A percentile compares a stretch with the other conserved stretches of the same genome.
phyloP scores from a whole-genome alignment of 2,329 filamentous ascomycete genomes.

The Aspergillus brunneoviolaceus region DNA sequence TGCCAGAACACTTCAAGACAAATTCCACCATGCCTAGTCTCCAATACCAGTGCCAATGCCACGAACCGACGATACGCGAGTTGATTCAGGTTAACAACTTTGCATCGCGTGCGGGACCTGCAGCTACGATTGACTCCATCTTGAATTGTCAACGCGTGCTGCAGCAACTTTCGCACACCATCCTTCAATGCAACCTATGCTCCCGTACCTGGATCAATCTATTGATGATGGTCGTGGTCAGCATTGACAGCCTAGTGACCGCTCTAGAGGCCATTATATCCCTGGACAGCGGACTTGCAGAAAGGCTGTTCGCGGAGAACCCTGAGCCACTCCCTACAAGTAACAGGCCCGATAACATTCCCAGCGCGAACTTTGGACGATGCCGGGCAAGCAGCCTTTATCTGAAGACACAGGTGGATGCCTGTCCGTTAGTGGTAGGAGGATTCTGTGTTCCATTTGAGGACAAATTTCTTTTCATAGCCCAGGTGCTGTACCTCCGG shows the following conservation, averaged over 20 bases:
- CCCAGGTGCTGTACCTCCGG: constrained; percentile 26
- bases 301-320: constrained; percentile 15
- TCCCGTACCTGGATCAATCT: constrained; percentile 25
- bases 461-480: constrained; percentile 29
- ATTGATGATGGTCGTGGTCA: constrained; percentile 32
- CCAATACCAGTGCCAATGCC: constrained; percentile 24
- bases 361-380: constrained; percentile 5
- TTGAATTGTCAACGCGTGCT: constrained; percentile 29
- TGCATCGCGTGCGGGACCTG: constrained; percentile 16
- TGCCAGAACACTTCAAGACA: constrained; percentile 2
- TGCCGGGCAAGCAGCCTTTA: constrained; percentile 9
- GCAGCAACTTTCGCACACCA: constrained; percentile 28
- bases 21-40: neutral
- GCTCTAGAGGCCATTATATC: constrained; percentile 25
- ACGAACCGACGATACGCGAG: constrained; percentile 25
- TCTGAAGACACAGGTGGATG: constrained; percentile 25
- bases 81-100: constrained; percentile 23
- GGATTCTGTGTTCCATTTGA: constrained; percentile 27
- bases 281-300: constrained; percentile 14
- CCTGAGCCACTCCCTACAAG: constrained; percentile 11
- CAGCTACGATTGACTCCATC: constrained; percentile 27
- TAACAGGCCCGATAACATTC: constrained; percentile 3
- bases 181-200: constrained; percentile 31
- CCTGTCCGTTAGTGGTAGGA: constrained; percentile 29
- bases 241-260: constrained; percentile 30